A percentile compares a stretch with the other conserved stretches of the same genome.
These are phyloP conservation scores for Podochytrium sp. DNA, from an alignment of 192 early-diverging fungal species.

Conservation along the genomic window DNA sequence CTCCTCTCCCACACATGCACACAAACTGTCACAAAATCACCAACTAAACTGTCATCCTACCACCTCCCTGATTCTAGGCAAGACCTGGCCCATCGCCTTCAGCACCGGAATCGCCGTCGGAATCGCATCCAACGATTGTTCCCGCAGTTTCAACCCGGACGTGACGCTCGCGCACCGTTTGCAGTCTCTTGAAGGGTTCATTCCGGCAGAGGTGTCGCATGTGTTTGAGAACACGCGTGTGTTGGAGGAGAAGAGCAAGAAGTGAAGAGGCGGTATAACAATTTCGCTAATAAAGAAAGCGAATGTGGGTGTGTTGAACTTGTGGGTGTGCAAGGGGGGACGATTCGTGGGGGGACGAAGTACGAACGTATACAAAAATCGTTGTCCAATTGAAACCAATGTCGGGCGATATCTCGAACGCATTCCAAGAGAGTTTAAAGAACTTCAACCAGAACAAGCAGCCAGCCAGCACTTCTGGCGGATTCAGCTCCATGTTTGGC, in stretches of 20 bases:
- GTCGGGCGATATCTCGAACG: background rate
- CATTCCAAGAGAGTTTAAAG: conserved; percentile 17
- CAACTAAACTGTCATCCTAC: too few species aligned
- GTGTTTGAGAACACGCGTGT: too few species aligned
- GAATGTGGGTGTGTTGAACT: too few species aligned
- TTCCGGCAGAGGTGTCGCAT: conserved; percentile 8
- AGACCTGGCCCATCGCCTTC: conserved; percentile 31
- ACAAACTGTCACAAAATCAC: too few species aligned
- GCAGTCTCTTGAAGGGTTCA: conserved; percentile 13
- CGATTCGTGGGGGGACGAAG: too few species aligned
- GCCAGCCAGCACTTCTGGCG: background rate
- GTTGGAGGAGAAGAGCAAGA: too few species aligned
- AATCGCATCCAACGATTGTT: conserved; percentile 23
- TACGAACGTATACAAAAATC: too few species aligned
- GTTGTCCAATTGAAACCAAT: background rate
- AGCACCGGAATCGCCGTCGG: conserved; percentile 27
- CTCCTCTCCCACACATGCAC: too few species aligned
- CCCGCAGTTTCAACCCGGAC: conserved; percentile 25
- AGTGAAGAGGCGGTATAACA: too few species aligned
- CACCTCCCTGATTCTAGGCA: too few species aligned
- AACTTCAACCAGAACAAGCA: conserved; percentile 28
- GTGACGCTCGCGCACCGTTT: conserved; percentile 27
- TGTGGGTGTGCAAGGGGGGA: too few species aligned
- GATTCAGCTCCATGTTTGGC: conserved; percentile 6
- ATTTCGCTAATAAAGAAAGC: too few species aligned